Base-by-base conservation (phyloP, 2,329 filamentous ascomycete genomes). In the Penicillium polonicum region DNA sequence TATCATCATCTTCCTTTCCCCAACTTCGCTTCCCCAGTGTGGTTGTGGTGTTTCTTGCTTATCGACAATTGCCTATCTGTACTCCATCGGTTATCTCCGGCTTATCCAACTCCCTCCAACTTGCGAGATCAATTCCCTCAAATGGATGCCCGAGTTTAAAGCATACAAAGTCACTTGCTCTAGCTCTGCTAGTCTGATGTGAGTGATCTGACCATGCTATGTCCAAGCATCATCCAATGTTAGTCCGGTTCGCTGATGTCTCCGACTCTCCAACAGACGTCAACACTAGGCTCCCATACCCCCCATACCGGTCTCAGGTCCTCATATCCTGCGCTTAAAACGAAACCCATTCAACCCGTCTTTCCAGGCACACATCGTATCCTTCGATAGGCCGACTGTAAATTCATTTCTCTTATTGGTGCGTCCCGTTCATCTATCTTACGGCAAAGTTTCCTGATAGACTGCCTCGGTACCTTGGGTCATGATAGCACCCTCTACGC, bases 81-180 rank as follows among this genome's bases (percentile, higher is more conserved):
- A 68, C 68, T 71, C 44, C 55, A 55, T 68, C 69, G 67, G 67
- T 65, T 70, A 67, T 69, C 65, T 69, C 66, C 67, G 66, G 67
- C 60, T 60, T 59, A 64, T 63, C 63, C 65, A 69, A 70, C 61
- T 61, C 52, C 25, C 55, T 59, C 55, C 57, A 44, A 49, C 31
- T 33, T 54, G 36, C 46, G 52, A 48, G 46, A 52, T 43, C 49
- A 53, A 50, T 61, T 62, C 48, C 56, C 48, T 61, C 55, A 58
- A 58, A 61, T 61, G 59, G 60, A 58, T 57, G 48, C 55, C 36
- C 31, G 57, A 29, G 48, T 58, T 58, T 55, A 43, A 15, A 52
- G 50, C 31, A 25, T 58, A 39, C 17, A 39, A 57, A 52, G 35
- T 52, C 39, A 41, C 48, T 60, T 60, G 55, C 52, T 35, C 13